A percentile compares a stretch with the other conserved stretches of the same genome.
These are phyloP conservation scores for Didymella keratinophila DNA, from an alignment of 2,329 filamentous ascomycete genomes.

Conservation along the genomic window DNA sequence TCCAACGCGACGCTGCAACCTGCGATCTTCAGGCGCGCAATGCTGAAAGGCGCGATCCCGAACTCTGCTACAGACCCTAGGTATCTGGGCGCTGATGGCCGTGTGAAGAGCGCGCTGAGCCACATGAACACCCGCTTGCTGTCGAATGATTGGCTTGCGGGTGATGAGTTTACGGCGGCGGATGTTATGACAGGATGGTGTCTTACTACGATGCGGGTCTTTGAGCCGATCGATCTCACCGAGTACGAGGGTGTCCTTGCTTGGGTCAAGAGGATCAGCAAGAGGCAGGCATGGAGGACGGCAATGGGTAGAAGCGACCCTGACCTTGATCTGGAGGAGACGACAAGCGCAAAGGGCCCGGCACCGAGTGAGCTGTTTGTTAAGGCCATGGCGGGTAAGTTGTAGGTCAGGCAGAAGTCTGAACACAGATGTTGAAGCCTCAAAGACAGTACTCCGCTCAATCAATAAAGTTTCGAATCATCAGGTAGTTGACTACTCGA, in stretches of 20 bases:
- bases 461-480: not conserved
- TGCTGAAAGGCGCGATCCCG: slow-evolving; percentile 37
- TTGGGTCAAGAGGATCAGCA: slow-evolving; percentile 40
- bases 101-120: slow-evolving; percentile 52
- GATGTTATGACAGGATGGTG: slow-evolving; percentile 70
- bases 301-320: slow-evolving; percentile 67
- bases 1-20: slow-evolving; percentile 54
- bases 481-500: not conserved
- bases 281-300: slow-evolving; percentile 45
- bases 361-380: slow-evolving; percentile 27
- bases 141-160: slow-evolving; percentile 64
- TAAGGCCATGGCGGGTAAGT: slow-evolving; percentile 35
- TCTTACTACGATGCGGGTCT: slow-evolving; percentile 68
- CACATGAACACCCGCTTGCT: slow-evolving; percentile 60
- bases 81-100: slow-evolving; percentile 43
- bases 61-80: slow-evolving; percentile 46
- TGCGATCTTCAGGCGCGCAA: slow-evolving; percentile 42
- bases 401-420: slow-evolving; percentile 16
- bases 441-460: not conserved
- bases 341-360: slow-evolving; percentile 41
- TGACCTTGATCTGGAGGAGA: slow-evolving; percentile 46
- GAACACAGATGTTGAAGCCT: not conserved
- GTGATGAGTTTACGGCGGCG: slow-evolving; percentile 68
- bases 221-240: slow-evolving; percentile 52
- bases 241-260: slow-evolving; percentile 42